Evolutionary conservation across 2,329 filamentous ascomycete genomes (phyloP).

Genomic region (Talaromyces sp.): DNA sequence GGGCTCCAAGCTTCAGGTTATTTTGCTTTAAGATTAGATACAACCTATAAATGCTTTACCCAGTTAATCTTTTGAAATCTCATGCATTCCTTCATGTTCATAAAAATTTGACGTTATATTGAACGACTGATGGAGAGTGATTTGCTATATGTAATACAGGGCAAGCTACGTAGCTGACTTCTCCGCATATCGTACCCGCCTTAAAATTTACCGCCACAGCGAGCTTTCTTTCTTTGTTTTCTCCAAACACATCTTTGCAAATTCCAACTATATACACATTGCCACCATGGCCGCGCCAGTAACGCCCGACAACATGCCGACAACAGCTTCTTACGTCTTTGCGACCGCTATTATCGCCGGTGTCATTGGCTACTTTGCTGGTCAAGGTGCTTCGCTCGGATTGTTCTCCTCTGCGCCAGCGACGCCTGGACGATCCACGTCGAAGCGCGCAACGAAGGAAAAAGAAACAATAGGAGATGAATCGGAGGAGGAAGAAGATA

Average conservation of each 20-base stretch:
- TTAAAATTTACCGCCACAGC: background rate
- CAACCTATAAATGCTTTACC: background rate
- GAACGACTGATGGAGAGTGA: too few relatives aligned
- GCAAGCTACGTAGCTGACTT: background rate
- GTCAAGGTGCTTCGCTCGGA: constrained; percentile 64
- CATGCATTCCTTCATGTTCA: background rate
- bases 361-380: constrained; percentile 70
- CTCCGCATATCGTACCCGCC: background rate
- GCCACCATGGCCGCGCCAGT: constrained; percentile 30
- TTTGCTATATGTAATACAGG: background rate
- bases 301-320: constrained; percentile 43
- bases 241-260: background rate
- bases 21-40: background rate
- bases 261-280: background rate
- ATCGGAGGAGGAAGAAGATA: constrained; percentile 55
- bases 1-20: too few relatives aligned
- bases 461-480: constrained; percentile 33
- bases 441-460: constrained; percentile 42
- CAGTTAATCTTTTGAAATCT: too few relatives aligned
- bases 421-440: constrained; percentile 20
- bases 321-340: constrained; percentile 60
- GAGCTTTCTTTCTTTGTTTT: background rate
- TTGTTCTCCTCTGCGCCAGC: constrained; percentile 61
- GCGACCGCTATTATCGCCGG: constrained; percentile 71
- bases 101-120: background rate